Conservation (phyloP, 371 early-diverging fungal genomes). For the Globomyces sp. region DNA sequence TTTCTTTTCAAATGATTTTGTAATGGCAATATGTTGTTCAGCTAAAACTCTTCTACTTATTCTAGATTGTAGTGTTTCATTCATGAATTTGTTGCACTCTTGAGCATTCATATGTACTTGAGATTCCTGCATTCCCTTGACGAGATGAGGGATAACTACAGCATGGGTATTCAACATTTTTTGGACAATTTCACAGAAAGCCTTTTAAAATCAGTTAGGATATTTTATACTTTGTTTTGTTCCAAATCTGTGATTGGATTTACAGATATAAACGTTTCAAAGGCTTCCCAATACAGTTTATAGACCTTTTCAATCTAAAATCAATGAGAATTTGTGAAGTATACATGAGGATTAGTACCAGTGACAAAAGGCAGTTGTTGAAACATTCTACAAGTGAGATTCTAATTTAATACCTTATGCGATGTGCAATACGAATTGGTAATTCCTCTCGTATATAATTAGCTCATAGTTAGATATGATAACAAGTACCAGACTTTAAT, state of each 20-base stretch:
- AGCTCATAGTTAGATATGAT: slow-evolving; percentile 53
- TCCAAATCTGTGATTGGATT: slow-evolving; percentile 63
- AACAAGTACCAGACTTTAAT: slow-evolving; percentile 36
- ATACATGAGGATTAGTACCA: slow-evolving; percentile 80
- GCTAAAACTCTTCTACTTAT: slow-evolving; percentile 89
- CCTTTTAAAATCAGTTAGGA: too few species aligned
- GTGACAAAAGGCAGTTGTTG: slow-evolving; percentile 86
- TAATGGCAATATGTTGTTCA: slow-evolving; percentile 87
- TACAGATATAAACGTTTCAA: slow-evolving; percentile 70
- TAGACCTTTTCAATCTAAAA: slow-evolving; percentile 70
- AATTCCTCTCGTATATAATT: slow-evolving; percentile 90
- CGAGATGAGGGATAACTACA: slow-evolving; percentile 77
- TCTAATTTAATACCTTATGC: slow-evolving; percentile 54
- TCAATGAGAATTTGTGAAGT: too few species aligned
- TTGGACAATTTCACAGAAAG: slow-evolving; percentile 65
- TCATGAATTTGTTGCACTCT: slow-evolving; percentile 80
- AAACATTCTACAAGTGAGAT: slow-evolving; percentile 23
- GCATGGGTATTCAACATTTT: slow-evolving; percentile 64
- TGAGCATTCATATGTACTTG: slow-evolving; percentile 51
- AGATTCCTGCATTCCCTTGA: slow-evolving; percentile 78
- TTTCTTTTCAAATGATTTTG: slow-evolving; percentile 37
- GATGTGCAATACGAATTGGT: slow-evolving; percentile 86
- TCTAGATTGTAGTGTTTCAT: slow-evolving; percentile 83
- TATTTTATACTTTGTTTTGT: slow-evolving; percentile 53
- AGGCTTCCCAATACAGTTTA: slow-evolving; percentile 86